These are phyloP conservation scores for Solanum aculeatissimum DNA, from an alignment of 305 asterid species.

Conservation along the genomic window DNA sequence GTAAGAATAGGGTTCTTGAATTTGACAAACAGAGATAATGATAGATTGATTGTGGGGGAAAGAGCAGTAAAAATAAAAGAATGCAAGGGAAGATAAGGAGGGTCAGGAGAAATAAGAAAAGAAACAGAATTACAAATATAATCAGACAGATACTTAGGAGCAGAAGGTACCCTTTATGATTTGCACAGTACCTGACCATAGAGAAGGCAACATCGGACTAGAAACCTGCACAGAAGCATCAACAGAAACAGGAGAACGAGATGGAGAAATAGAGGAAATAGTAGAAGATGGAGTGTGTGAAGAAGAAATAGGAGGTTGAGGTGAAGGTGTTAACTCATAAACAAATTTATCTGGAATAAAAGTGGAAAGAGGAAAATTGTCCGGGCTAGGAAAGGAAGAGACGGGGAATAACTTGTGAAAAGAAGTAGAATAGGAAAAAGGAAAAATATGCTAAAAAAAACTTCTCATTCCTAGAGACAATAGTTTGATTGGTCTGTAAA, in stretches of 20 bases:
- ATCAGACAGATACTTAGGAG: not conserved
- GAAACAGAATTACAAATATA: too few species aligned
- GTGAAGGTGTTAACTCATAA: too few species aligned
- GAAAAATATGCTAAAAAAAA: not conserved
- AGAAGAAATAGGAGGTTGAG: too few species aligned
- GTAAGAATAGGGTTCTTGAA: not conserved
- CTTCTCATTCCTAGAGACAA: not conserved
- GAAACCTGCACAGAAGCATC: too few species aligned
- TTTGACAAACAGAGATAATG: not conserved
- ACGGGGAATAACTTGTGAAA: not conserved
- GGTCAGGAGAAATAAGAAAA: not conserved
- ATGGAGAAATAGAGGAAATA: fast-evolving
- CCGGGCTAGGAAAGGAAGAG: too few species aligned
- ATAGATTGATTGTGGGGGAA: too few species aligned
- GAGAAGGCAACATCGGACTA: not conserved
- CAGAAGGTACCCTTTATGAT: not conserved
- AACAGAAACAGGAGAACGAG: too few species aligned
- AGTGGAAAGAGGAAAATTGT: too few species aligned
- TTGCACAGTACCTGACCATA: not conserved
- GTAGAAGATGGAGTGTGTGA: too few species aligned
- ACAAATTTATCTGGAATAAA: too few species aligned
- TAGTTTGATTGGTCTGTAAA: not conserved
- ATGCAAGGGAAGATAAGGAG: not conserved
- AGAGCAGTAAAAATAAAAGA: too few species aligned
- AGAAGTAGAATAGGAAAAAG: not conserved